Evolutionary conservation across 768 basidiomycete genomes (phyloP).

Genomic region (Suillus hirtellus): DNA sequence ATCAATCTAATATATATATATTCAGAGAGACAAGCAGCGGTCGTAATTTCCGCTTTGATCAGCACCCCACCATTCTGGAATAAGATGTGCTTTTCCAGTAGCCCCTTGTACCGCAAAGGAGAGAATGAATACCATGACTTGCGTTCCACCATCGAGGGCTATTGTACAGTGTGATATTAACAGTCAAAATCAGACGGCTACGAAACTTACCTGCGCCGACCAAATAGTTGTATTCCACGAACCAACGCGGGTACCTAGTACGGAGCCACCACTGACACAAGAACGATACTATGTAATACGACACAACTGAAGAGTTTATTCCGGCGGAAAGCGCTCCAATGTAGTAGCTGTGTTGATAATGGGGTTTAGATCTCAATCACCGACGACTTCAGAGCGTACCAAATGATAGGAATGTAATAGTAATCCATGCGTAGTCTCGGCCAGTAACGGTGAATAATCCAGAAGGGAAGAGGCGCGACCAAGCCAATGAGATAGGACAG

Average conservation of each 20-base stretch:
- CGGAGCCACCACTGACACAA: constrained; percentile 40
- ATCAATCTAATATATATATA: neutral
- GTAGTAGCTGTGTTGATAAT: constrained; percentile 14
- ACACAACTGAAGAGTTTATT: constrained; percentile 28
- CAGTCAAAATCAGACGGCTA: neutral
- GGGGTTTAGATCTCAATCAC: neutral
- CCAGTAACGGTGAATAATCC: constrained; percentile 37
- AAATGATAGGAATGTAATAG: constrained; percentile 32
- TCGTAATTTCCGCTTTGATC: constrained; percentile 43
- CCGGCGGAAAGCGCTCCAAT: constrained; percentile 24
- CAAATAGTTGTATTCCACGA: constrained; percentile 40
- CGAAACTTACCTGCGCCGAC: constrained; percentile 42
- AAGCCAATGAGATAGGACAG: constrained; percentile 37
- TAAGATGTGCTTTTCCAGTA: constrained; percentile 45
- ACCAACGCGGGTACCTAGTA: constrained; percentile 37
- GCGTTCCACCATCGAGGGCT: constrained; percentile 40
- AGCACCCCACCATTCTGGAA: constrained; percentile 57
- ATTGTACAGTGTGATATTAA: neutral
- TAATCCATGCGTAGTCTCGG: constrained; percentile 31
- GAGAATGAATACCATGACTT: constrained; percentile 57
- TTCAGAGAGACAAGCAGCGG: constrained; percentile 10
- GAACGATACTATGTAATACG: constrained; percentile 29
- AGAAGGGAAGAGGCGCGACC: constrained; percentile 41
- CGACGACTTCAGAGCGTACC: constrained; percentile 16
- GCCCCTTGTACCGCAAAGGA: constrained; percentile 54